Evolutionary conservation across 2,329 filamentous ascomycete species (phyloP), one percentile per base, ranked within the genome.

Genomic region (Ophiocordyceps sinensis): DNA sequence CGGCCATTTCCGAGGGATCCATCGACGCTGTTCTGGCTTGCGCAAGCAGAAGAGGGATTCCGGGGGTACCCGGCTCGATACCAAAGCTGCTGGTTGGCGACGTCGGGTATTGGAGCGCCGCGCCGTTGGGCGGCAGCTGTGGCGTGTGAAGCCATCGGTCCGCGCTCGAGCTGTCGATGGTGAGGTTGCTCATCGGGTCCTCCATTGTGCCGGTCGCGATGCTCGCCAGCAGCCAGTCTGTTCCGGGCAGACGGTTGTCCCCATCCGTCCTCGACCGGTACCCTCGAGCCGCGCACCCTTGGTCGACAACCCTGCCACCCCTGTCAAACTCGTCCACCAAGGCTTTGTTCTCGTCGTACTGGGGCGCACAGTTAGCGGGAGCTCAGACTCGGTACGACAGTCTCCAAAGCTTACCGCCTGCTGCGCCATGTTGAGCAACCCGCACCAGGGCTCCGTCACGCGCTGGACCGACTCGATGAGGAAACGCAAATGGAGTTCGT

Each of bases 381-480:
- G 23, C 4, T 32, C 17, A 28, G n/a, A n/a, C 14, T 10, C 13
- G 12, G 28, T 5, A n/a, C 4, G 15, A 21, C 10, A 8, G 17
- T 3, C 13, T 14, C 11, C 8, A 19, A 7, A 30, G 19, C 51
- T 34, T 51, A 57, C 56, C 34, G 49, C 51, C 39, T 56, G 51
- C 38, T 55, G 49, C 8, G 51, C 52, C 21, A 53, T 51, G 31
- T 46, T 46, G 34, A 57, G 48, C 14, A 59, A 48, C 13, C 50
- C 45, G 28, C 50, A 52, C 53, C 60, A 59, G 2, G 58, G 55
- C 32, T 59, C 51, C 13, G 56, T 56, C 8, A 63, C 50, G 29
- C 49, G 51, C 43, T 64, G 49, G 7, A 62, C 54, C 13, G 51
- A 53, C 36, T 57, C 47, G 28, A 65, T 56, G 17, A 64, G 47